Base-by-base conservation (phyloP, 192 early-diverging fungal species). In the Dissophora ornata region DNA sequence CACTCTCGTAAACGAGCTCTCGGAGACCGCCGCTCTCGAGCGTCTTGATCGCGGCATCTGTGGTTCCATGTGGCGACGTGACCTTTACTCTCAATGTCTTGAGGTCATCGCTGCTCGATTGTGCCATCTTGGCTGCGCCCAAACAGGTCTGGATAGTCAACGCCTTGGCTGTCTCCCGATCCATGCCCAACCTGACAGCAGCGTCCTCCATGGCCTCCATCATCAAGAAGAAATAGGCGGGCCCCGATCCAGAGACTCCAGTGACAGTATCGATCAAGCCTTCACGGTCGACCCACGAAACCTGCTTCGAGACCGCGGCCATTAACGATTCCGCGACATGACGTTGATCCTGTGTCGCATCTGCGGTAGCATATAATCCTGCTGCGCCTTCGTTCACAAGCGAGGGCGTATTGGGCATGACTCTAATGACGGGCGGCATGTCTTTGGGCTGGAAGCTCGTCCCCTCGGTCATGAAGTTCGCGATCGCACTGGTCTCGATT, bases 331-430 rank as follows among this genome's bases (percentile, higher is more conserved):
- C 87, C 12, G 95, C 89, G 34, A 90, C 73, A 13, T 81, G 41
- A 32, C 88, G 86, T 74, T 96, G 94, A 26, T 55, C 59, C 4
- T 70, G 67, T 18, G 83, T 86, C 12, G 95, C 91, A 0, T 62
- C 78, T 1, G 59, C 44, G 18, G 87, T 85, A 0, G 95, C 95
- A 61, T 84, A 96, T 63, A 96, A 69, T 4, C 95, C 96, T 5
- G 93, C 84, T 0, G 96, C 96, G 19, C 96, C 96, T 74, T 96
- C 92, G 41, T 82, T 82, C 1, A 96, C 90, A 9, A 98, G 79
- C 4, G 96, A 90, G 26, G 96, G 96, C n/a, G 96, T 98, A 67
- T 98, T 98, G 67, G 96, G 96, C 96, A 98, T 98, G 55, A 88
- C 89, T 18, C 95, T 71, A 25, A 98, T 93, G 12, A 77, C 59